phyloP scores from a whole-genome alignment of 1,139 yeast genomes.

The Kurtzmaniella quercitrusa region DNA sequence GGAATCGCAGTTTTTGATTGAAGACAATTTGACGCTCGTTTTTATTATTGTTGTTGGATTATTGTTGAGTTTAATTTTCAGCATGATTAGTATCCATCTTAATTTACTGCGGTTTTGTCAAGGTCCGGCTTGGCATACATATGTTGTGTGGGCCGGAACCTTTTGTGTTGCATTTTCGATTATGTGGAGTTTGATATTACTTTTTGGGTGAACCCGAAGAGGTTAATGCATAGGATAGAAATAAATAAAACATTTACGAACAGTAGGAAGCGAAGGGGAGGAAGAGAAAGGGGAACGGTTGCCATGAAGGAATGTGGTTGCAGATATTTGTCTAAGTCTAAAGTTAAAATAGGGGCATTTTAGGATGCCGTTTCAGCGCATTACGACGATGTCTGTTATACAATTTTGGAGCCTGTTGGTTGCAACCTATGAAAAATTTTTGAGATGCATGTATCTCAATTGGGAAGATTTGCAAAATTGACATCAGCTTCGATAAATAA shows the following conservation, averaged over 20 bases:
- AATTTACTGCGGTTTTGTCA: slow-evolving; percentile 24
- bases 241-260: not conserved
- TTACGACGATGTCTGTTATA: no score
- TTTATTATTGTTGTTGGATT: slow-evolving; percentile 32
- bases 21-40: slow-evolving; percentile 32
- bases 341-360: no score
- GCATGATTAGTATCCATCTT: slow-evolving; percentile 31
- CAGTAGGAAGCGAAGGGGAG: not conserved
- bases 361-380: no score
- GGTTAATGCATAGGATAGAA: not conserved
- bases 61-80: slow-evolving; percentile 29
- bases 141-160: slow-evolving; percentile 29
- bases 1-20: slow-evolving; percentile 20
- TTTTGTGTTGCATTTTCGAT: slow-evolving; percentile 24
- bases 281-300: not conserved
- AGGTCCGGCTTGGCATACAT: slow-evolving; percentile 25
- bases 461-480: no score
- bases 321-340: no score
- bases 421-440: no score
- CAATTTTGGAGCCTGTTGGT: no score
- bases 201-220: slow-evolving; percentile 2
- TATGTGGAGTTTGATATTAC: slow-evolving; percentile 14
- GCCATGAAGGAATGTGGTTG: no score
- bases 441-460: no score
- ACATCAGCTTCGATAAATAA: no score